phyloP scores from a whole-genome alignment of 345 rosid genomes.

The Sapria himalayana region DNA sequence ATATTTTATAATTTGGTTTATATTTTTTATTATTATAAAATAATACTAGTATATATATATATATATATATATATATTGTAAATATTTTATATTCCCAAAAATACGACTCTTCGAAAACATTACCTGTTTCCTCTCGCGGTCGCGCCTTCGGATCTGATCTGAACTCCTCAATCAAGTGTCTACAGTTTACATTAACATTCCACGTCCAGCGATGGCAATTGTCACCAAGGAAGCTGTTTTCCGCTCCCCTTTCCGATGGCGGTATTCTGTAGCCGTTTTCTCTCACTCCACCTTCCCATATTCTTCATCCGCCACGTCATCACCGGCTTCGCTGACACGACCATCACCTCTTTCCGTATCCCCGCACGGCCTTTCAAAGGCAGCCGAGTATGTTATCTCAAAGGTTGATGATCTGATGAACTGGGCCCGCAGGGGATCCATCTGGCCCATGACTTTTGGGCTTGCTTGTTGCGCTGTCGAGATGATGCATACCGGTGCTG shows the following conservation, averaged over 20 bases:
- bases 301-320: constrained; percentile 15
- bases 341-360: constrained; percentile 41
- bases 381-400: constrained; percentile 79
- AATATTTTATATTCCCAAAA: too few species aligned
- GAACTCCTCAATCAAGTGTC: too few species aligned
- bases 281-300: constrained; percentile 37
- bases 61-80: too few species aligned
- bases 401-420: constrained; percentile 89
- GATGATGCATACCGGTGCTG: constrained; percentile 98
- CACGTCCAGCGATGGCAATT: constrained; percentile 47
- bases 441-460: constrained; percentile 99
- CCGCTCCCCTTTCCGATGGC: constrained; percentile 44
- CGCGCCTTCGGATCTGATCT: too few species aligned
- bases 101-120: too few species aligned
- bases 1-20: too few species aligned
- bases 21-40: too few species aligned
- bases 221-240: constrained; percentile 37
- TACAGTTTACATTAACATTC: too few species aligned
- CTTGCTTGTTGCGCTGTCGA: constrained; percentile 98
- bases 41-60: too few species aligned
- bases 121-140: too few species aligned
- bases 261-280: constrained; percentile 22
- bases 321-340: constrained; percentile 40
- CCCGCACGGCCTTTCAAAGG: constrained; percentile 51
- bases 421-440: constrained; percentile 89